phyloP scores from a whole-genome alignment of 148 eudicot genomes.

The Pharnaceum exiguum region DNA sequence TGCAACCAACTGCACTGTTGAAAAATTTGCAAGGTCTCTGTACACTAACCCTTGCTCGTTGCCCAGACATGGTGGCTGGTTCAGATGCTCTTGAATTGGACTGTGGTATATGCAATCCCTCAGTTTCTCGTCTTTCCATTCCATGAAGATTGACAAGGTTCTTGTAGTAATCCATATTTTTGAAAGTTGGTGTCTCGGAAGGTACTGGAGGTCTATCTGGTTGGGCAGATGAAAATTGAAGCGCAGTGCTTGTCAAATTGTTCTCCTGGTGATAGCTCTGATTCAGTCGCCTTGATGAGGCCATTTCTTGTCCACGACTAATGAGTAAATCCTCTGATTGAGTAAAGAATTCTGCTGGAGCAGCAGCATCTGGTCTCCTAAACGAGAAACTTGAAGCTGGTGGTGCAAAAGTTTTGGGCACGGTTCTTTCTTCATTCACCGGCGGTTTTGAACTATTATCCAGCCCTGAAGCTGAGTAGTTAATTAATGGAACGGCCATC shows the following conservation, averaged over 20 bases:
- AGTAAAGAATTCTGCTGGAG: not conserved
- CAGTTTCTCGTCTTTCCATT: constrained; percentile 16
- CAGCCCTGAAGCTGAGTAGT: constrained; percentile 6
- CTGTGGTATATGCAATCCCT: not conserved
- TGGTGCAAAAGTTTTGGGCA: not conserved
- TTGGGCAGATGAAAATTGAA: not conserved
- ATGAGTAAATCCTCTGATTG: not conserved
- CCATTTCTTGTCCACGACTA: constrained; percentile 4
- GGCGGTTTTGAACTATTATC: not conserved
- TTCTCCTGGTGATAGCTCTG: not conserved
- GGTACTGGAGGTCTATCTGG: not conserved
- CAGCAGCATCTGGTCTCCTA: not conserved
- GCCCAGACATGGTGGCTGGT: constrained; percentile 7
- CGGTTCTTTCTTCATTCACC: not conserved
- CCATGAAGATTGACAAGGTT: constrained; percentile 52
- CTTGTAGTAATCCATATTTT: constrained; percentile 35
- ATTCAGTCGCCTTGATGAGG: not conserved
- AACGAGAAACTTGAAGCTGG: not conserved
- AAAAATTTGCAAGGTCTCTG: constrained; percentile 38
- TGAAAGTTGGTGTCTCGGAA: constrained; percentile 20
- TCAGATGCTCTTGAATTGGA: constrained; percentile 2
- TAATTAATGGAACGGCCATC: constrained; percentile 4
- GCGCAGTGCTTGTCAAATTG: not conserved
- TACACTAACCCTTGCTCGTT: constrained; percentile 9
- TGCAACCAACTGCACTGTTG: constrained; percentile 41